These are phyloP conservation scores for Coprinopsis sp. DNA, from an alignment of 768 basidiomycete species.

Conservation along the genomic window DNA sequence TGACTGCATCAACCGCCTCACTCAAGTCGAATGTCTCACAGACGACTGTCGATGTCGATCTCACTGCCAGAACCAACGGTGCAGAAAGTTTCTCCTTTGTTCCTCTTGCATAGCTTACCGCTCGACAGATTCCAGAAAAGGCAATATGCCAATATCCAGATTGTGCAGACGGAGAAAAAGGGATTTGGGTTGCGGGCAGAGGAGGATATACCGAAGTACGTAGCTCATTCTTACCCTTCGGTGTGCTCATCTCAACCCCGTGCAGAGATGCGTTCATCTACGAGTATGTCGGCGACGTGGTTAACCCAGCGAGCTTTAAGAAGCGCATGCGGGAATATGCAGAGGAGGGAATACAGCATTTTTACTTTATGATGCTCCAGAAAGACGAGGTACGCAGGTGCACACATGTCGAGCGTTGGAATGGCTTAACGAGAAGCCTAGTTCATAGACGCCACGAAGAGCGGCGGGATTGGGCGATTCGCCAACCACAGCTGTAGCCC, in stretches of 20 bases:
- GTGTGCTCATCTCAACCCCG: constrained; percentile 7
- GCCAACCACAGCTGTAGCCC: constrained; percentile 98
- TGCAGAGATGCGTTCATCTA: constrained; percentile 88
- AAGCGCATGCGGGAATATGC: constrained; percentile 94
- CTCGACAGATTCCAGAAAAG: constrained; percentile 73
- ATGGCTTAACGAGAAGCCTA: constrained; percentile 21
- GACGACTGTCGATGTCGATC: constrained; percentile 81
- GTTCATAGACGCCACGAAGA: constrained; percentile 98
- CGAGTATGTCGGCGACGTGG: constrained; percentile 97
- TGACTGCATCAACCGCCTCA: constrained; percentile 95
- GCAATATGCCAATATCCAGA: constrained; percentile 81
- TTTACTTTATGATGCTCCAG: constrained; percentile 99
- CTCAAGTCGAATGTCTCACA: constrained; percentile 93
- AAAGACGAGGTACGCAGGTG: constrained; percentile 77
- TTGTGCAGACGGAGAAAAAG: constrained; percentile 93
- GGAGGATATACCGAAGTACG: constrained; percentile 59
- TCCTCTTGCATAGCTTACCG: constrained; percentile 9
- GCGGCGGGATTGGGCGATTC: constrained; percentile 94
- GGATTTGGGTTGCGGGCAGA: constrained; percentile 89
- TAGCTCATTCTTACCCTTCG: constrained; percentile 9
- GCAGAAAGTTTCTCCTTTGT: constrained; percentile 18
- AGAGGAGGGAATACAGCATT: constrained; percentile 89
- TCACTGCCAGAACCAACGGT: constrained; percentile 94
- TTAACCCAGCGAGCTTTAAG: constrained; percentile 80
- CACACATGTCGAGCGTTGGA: neutral